phyloP scores from a whole-genome alignment of 352 stramenopile genomes.

The Phytophthora idaei region DNA sequence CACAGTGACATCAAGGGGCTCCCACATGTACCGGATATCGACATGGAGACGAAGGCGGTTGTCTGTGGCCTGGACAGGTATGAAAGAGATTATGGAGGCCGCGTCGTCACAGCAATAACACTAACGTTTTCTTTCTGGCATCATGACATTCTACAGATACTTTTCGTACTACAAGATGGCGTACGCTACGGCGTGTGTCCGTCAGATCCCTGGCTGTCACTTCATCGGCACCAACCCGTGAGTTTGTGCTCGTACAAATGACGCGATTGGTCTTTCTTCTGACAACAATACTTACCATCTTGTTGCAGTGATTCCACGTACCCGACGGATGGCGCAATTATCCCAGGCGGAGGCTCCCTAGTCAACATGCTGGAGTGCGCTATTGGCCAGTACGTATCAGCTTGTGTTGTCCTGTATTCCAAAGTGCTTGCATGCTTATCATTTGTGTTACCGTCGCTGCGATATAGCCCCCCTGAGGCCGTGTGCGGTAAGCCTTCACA shows the following conservation, averaged over 20 bases:
- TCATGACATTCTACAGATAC: constrained; percentile 39
- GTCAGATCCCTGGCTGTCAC: constrained; percentile 71
- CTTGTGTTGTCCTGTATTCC: background rate
- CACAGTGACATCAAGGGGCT: constrained; percentile 74
- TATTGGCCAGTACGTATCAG: constrained; percentile 59
- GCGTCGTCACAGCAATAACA: background rate
- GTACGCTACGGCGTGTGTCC: constrained; percentile 75
- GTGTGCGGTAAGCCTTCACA: constrained; percentile 86
- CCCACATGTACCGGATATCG: constrained; percentile 68
- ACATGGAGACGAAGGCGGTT: constrained; percentile 74
- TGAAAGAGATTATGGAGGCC: background rate
- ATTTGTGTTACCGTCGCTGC: constrained; percentile 5
- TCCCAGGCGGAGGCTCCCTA: constrained; percentile 72
- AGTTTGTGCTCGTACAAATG: constrained; percentile 18
- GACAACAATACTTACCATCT: background rate
- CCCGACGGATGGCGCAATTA: constrained; percentile 71
- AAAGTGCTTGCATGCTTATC: constrained; percentile 1
- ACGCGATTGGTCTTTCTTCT: background rate
- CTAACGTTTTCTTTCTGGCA: constrained; percentile 8
- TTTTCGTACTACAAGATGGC: constrained; percentile 89
- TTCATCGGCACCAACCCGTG: constrained; percentile 89
- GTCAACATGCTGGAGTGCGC: constrained; percentile 73
- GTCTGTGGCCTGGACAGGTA: constrained; percentile 84
- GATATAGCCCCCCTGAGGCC: constrained; percentile 62
- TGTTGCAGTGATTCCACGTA: constrained; percentile 73